A percentile compares a stretch with the other conserved stretches of the same genome.
phyloP scores from a whole-genome alignment of 805 yeast species.

The Clavispora carvajalis region DNA sequence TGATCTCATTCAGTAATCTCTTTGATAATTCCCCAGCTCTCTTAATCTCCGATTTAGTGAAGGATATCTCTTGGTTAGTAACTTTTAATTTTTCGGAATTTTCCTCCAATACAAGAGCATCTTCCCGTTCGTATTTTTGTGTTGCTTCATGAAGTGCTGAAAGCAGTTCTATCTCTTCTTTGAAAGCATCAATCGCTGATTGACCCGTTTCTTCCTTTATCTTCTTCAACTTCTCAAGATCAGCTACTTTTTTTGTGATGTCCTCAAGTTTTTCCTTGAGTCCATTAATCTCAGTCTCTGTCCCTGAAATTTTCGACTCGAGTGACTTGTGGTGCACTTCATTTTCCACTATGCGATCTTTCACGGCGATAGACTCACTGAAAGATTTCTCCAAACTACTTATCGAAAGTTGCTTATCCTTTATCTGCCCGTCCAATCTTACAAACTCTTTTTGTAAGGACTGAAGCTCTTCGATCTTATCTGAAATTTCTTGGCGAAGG shows the following conservation, averaged over 20 bases:
- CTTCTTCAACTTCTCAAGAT: constrained; percentile 1
- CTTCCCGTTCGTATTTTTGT: constrained; percentile 19
- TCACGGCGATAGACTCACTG: constrained; percentile 40
- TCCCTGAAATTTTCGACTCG: constrained; percentile 8
- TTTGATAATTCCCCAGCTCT: constrained; percentile 22
- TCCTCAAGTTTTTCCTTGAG: constrained; percentile 3
- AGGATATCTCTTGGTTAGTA: constrained; percentile 1
- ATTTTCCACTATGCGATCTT: constrained; percentile 32
- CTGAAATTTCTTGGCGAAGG: constrained; percentile 29
- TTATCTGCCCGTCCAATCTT: constrained; percentile 43
- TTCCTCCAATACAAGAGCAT: constrained; percentile 18
- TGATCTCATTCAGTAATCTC: constrained; percentile 36
- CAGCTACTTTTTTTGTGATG: constrained; percentile 4
- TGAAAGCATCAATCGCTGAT: not conserved
- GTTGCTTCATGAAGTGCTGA: constrained; percentile 7
- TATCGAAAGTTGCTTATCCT: constrained; percentile 48
- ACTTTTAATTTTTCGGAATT: constrained; percentile 9
- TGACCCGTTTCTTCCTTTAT: not conserved
- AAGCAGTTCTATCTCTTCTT: not conserved
- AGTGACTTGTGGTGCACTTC: constrained; percentile 16
- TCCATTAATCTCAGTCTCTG: constrained; percentile 3
- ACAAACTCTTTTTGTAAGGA: constrained; percentile 37
- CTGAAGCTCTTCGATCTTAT: constrained; percentile 40
- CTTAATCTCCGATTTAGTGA: constrained; percentile 9
- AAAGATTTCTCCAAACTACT: constrained; percentile 49